phyloP scores from a whole-genome alignment of 352 stramenopile genomes.

The Phytophthora cajani region DNA sequence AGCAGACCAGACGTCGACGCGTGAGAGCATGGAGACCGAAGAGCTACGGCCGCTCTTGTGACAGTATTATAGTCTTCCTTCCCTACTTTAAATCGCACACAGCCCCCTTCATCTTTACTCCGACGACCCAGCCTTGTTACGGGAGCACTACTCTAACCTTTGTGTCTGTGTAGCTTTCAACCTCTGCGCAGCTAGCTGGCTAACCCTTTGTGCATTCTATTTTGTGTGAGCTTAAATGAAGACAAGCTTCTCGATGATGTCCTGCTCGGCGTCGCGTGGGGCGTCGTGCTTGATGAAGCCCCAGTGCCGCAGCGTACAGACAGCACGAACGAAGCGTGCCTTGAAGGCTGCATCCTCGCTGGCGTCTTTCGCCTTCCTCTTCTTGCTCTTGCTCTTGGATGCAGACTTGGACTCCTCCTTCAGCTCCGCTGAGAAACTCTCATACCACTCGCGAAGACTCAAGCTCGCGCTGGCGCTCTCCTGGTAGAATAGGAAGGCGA shows the following conservation, averaged over 20 bases:
- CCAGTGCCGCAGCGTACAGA: slow-evolving; percentile 78
- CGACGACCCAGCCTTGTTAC: neutral
- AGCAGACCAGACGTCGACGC: slow-evolving; percentile 6
- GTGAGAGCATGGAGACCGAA: slow-evolving; percentile 36
- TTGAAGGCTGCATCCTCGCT: slow-evolving; percentile 48
- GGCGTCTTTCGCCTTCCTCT: slow-evolving; percentile 23
- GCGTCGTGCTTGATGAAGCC: slow-evolving; percentile 64
- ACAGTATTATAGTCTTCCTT: slow-evolving; percentile 51
- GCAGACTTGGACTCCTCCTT: slow-evolving; percentile 28
- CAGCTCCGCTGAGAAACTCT: slow-evolving; percentile 56
- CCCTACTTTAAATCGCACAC: slow-evolving; percentile 50
- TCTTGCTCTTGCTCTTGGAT: slow-evolving; percentile 8
- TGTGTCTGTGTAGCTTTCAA: neutral
- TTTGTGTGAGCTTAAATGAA: slow-evolving; percentile 62
- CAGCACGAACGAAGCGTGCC: slow-evolving; percentile 68
- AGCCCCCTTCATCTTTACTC: slow-evolving; percentile 21
- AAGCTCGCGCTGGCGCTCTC: slow-evolving; percentile 68
- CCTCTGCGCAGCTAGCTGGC: neutral
- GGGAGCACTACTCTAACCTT: neutral
- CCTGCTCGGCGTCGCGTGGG: slow-evolving; percentile 49
- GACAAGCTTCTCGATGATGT: slow-evolving; percentile 80
- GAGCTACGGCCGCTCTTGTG: slow-evolving; percentile 37
- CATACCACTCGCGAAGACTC: slow-evolving; percentile 74
- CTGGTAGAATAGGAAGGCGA: slow-evolving; percentile 77
- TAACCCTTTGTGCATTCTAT: neutral